phyloP scores from a whole-genome alignment of 345 rosid genomes.

The Stellera chamaejasme region DNA sequence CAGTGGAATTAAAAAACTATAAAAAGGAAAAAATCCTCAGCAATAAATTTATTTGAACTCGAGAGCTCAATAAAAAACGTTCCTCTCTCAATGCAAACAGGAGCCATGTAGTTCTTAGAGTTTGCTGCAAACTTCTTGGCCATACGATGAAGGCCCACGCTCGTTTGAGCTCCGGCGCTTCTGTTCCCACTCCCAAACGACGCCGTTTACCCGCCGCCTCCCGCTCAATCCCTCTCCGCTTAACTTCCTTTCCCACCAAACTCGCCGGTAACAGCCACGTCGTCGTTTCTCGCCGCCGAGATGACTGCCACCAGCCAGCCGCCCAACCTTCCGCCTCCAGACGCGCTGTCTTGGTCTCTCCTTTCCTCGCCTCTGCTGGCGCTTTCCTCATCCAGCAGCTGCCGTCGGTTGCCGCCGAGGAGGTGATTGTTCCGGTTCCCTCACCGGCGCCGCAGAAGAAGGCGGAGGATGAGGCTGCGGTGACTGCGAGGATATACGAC shows the following conservation, averaged over 20 bases:
- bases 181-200: too few species aligned
- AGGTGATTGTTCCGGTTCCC: background rate
- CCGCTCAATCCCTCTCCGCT: conserved; percentile 9
- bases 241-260: conserved; percentile 4
- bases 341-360: conserved; percentile 35
- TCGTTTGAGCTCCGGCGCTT: too few species aligned
- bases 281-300: background rate
- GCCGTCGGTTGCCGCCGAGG: conserved; percentile 15
- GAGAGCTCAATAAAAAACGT: too few species aligned
- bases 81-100: background rate
- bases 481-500: conserved; percentile 63
- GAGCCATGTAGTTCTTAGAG: too few species aligned
- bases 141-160: too few species aligned
- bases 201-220: background rate
- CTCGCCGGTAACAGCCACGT: conserved; percentile 1
- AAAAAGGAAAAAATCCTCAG: too few species aligned
- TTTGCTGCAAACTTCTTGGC: too few species aligned
- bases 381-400: conserved; percentile 14
- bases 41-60: too few species aligned
- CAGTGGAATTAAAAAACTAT: too few species aligned
- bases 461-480: conserved; percentile 26
- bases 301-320: background rate
- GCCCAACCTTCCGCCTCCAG: conserved; percentile 13
- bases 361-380: conserved; percentile 28
- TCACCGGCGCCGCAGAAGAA: background rate